Conservation (phyloP, 1,284 basidiomycete genomes). For the Apiotrichum akiyoshidainum region DNA sequence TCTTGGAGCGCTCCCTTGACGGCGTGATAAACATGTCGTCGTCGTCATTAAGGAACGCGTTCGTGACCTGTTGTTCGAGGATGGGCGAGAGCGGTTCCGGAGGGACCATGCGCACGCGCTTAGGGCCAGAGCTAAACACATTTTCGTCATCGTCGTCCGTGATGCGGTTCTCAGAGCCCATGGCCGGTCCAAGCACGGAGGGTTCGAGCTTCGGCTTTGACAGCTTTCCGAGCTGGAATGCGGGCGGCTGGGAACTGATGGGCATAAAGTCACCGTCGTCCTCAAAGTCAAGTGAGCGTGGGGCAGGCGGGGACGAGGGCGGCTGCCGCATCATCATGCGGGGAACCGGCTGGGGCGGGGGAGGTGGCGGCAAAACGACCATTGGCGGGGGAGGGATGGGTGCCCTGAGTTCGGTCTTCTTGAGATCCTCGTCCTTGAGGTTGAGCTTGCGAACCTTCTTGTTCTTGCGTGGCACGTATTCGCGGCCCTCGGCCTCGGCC, state of each 20-base stretch:
- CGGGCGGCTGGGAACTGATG: conserved; percentile 9
- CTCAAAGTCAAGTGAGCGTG: conserved; percentile 23
- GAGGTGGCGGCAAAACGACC: background rate
- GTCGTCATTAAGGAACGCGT: conserved; percentile 20
- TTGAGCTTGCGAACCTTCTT: conserved; percentile 34
- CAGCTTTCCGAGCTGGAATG: conserved; percentile 5
- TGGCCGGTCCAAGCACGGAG: background rate
- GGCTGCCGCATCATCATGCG: conserved; percentile 5
- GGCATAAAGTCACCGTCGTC: conserved; percentile 42
- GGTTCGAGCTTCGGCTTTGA: background rate
- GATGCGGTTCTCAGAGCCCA: background rate
- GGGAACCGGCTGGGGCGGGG: background rate
- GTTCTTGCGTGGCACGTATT: conserved; percentile 45
- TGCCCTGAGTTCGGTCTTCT: conserved; percentile 3
- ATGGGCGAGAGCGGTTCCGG: conserved; percentile 34
- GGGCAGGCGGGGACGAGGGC: conserved; percentile 9
- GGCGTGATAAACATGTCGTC: conserved; percentile 45
- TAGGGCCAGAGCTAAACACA: conserved; percentile 30
- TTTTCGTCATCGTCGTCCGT: conserved; percentile 38
- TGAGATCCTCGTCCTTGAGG: conserved; percentile 13
- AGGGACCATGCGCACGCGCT: conserved; percentile 36
- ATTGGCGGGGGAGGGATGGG: background rate
- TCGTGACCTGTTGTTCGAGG: conserved; percentile 24
- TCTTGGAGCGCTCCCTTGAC: conserved; percentile 30
- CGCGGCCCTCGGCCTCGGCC: conserved; percentile 39